Conservation (phyloP, 2,329 filamentous ascomycete genomes). For the Xylariaceae sp. region DNA sequence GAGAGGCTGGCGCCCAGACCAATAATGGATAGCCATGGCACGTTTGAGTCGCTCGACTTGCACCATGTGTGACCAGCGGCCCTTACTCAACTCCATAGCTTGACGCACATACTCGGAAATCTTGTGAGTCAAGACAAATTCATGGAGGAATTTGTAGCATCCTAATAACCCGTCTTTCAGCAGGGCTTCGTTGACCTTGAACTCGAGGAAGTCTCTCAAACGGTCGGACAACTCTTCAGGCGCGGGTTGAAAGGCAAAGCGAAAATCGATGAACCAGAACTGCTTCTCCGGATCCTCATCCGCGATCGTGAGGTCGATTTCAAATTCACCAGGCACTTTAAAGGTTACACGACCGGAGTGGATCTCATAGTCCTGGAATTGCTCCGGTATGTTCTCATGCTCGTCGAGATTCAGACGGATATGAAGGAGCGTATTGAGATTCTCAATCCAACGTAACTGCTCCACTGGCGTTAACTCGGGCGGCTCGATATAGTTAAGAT, state of each 20-base stretch:
- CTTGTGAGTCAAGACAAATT: slow-evolving; percentile 84
- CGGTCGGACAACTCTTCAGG: slow-evolving; percentile 55
- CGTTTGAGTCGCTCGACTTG: slow-evolving; percentile 75
- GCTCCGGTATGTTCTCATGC: slow-evolving; percentile 65
- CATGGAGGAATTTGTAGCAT: slow-evolving; percentile 83
- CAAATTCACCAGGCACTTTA: slow-evolving; percentile 75
- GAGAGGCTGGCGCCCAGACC: slow-evolving; percentile 57
- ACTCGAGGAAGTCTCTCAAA: slow-evolving; percentile 63
- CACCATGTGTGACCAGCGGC: slow-evolving; percentile 72
- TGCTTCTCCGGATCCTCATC: slow-evolving; percentile 78
- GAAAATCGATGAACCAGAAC: slow-evolving; percentile 91
- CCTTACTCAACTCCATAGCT: slow-evolving; percentile 61
- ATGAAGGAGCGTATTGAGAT: slow-evolving; percentile 77
- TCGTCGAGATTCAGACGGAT: slow-evolving; percentile 83
- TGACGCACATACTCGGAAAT: slow-evolving; percentile 77
- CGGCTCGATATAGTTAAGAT: slow-evolving; percentile 74
- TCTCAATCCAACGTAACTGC: slow-evolving; percentile 67
- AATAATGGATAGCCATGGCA: slow-evolving; percentile 85
- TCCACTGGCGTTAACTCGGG: slow-evolving; percentile 66
- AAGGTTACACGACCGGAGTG: slow-evolving; percentile 88
- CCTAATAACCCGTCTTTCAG: slow-evolving; percentile 65
- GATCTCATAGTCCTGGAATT: slow-evolving; percentile 73
- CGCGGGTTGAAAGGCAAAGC: slow-evolving; percentile 72
- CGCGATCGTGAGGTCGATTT: slow-evolving; percentile 86
- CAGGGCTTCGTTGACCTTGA: slow-evolving; percentile 66